Conservation (phyloP, 768 basidiomycete species). For the Kondoa malvinella region DNA sequence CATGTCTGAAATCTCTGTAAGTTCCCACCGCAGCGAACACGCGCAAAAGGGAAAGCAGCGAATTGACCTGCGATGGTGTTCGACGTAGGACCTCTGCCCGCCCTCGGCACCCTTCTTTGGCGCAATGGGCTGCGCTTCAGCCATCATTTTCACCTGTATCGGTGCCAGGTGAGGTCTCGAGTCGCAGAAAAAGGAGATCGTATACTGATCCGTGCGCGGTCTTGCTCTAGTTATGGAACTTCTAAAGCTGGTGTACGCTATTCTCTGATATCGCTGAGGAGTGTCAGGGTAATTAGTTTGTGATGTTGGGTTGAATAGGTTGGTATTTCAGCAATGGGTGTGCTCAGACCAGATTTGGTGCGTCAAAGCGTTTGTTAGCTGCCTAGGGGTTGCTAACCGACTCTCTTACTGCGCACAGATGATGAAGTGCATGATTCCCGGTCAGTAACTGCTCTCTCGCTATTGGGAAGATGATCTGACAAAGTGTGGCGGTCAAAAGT, state of each 20-base stretch:
- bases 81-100: no score
- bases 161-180: constrained; percentile 30
- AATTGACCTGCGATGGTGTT: no score
- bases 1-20: no score
- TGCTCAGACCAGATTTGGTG: constrained; percentile 65
- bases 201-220: no score
- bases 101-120: background rate
- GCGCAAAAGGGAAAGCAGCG: no score
- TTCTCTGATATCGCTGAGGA: constrained; percentile 24
- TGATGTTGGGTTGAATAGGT: constrained; percentile 14
- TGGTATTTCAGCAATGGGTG: constrained; percentile 93
- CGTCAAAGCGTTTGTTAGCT: constrained; percentile 9
- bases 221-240: constrained; percentile 86
- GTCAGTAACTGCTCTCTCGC: background rate
- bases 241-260: constrained; percentile 75
- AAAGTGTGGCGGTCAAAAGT: constrained; percentile 34
- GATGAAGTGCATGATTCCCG: constrained; percentile 90
- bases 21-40: no score
- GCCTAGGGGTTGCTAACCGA: background rate
- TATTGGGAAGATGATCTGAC: background rate
- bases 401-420: constrained; percentile 34
- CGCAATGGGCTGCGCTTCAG: constrained; percentile 73
- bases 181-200: no score
- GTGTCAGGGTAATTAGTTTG: background rate
- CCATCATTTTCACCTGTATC: constrained; percentile 91